Evolutionary conservation across 2,329 filamentous ascomycete genomes (phyloP).

Genomic region (Cercospora beticola): DNA sequence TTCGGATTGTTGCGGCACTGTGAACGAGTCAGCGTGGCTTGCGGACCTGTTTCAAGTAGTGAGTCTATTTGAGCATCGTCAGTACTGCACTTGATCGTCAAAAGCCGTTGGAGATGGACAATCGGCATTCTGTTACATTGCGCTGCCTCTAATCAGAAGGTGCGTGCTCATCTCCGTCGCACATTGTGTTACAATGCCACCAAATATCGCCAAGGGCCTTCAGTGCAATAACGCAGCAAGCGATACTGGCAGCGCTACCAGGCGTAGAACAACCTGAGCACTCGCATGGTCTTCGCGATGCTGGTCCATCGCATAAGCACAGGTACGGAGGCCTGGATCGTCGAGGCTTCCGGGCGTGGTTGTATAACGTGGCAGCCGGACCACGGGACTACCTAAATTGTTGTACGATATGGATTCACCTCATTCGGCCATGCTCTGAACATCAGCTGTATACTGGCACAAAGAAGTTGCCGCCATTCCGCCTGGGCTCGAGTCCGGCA

Average conservation of each 20-base stretch:
- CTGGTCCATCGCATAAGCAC: neutral
- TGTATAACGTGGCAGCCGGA: neutral
- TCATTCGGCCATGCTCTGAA: neutral
- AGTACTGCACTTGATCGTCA: neutral
- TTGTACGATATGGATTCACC: neutral
- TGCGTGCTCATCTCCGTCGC: neutral
- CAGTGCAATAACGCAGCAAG: neutral
- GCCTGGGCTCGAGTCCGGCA: neutral
- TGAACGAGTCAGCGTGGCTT: neutral
- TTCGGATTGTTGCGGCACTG: neutral
- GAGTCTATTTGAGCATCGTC: neutral
- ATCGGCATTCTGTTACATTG: neutral
- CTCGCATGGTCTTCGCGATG: neutral
- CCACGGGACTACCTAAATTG: neutral
- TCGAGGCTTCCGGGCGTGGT: neutral
- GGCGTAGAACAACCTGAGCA: neutral
- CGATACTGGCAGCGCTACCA: neutral
- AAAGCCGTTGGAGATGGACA: neutral
- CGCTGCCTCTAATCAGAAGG: neutral
- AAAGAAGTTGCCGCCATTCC: neutral
- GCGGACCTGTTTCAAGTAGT: neutral
- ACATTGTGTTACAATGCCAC: neutral
- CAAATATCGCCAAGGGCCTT: neutral
- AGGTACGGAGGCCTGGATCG: neutral
- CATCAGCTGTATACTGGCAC: neutral